Conservation (phyloP, 2,329 filamentous ascomycete species). For the Paecilomyces sp. region DNA sequence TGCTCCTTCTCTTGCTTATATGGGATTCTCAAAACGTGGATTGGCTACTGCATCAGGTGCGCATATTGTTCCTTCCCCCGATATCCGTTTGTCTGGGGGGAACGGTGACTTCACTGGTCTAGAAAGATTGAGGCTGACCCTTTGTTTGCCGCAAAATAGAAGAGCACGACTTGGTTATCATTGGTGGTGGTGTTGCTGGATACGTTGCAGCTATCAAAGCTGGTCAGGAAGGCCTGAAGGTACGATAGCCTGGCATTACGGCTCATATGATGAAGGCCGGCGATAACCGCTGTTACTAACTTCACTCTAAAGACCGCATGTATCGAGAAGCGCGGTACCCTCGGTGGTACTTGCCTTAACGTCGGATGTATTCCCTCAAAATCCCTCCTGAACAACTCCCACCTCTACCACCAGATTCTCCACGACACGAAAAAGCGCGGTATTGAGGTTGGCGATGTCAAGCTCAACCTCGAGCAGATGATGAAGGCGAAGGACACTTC, state of each 20-base stretch:
- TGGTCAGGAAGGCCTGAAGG: slow-evolving; percentile 94
- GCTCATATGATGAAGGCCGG: not conserved
- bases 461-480: slow-evolving; percentile 88
- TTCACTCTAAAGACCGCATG: slow-evolving; percentile 65
- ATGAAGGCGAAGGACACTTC: slow-evolving; percentile 98
- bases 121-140: slow-evolving; percentile 13
- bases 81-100: not conserved
- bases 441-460: slow-evolving; percentile 95
- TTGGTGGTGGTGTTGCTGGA: slow-evolving; percentile 94
- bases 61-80: slow-evolving; percentile 6
- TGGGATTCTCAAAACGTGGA: slow-evolving; percentile 47
- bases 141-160: slow-evolving; percentile 44
- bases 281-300: slow-evolving; percentile 7
- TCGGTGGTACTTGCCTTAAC: slow-evolving; percentile 96
- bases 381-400: slow-evolving; percentile 98
- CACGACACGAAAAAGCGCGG: slow-evolving; percentile 96
- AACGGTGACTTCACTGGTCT: not conserved
- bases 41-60: slow-evolving; percentile 48
- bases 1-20: slow-evolving; percentile 37
- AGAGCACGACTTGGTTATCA: slow-evolving; percentile 95
- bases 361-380: slow-evolving; percentile 99
- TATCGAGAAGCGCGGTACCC: slow-evolving; percentile 93
- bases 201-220: slow-evolving; percentile 99
- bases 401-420: slow-evolving; percentile 92
- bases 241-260: slow-evolving; percentile 32